Evolutionary conservation across 1,284 basidiomycete species (phyloP).

Genomic region (Ceratobasidium sp.): DNA sequence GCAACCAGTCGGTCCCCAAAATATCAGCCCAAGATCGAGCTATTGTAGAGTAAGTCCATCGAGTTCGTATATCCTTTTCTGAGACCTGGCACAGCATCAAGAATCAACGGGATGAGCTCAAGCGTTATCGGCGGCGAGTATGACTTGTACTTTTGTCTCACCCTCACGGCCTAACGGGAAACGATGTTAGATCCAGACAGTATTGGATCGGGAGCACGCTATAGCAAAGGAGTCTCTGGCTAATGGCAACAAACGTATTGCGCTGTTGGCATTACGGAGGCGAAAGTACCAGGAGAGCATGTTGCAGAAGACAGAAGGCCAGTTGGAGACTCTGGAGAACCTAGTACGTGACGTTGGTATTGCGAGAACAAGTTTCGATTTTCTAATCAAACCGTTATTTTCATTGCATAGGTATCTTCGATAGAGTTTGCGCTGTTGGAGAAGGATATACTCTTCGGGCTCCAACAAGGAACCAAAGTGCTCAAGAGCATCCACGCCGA

Average conservation of each 20-base stretch:
- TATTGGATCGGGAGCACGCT: conserved; percentile 88
- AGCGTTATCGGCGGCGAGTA: conserved; percentile 95
- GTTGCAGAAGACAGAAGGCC: conserved; percentile 87
- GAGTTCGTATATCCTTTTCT: background rate
- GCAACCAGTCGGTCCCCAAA: conserved; percentile 82
- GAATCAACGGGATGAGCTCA: conserved; percentile 93
- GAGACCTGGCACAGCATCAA: conserved; percentile 73
- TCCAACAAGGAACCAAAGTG: conserved; percentile 93
- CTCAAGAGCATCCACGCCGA: conserved; percentile 94
- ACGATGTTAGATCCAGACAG: conserved; percentile 76
- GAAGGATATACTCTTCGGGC: conserved; percentile 89
- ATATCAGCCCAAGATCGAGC: conserved; percentile 94
- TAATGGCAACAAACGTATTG: conserved; percentile 86
- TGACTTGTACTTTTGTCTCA: conserved; percentile 49
- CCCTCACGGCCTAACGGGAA: conserved; percentile 7
- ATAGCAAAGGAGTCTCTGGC: conserved; percentile 87
- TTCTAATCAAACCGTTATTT: background rate
- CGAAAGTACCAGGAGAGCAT: conserved; percentile 94
- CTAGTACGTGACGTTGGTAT: conserved; percentile 71
- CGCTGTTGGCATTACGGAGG: conserved; percentile 84
- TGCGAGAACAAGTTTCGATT: background rate
- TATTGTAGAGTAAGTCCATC: conserved; percentile 82
- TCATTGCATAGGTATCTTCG: conserved; percentile 79
- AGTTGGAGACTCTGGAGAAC: conserved; percentile 90
- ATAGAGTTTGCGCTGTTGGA: conserved; percentile 98